Percentiles rank a stretch among this genome's conserved stretches.
phyloP scores from a whole-genome alignment of 2,329 filamentous ascomycete species.

The Stagonosporopsis vannaccii region DNA sequence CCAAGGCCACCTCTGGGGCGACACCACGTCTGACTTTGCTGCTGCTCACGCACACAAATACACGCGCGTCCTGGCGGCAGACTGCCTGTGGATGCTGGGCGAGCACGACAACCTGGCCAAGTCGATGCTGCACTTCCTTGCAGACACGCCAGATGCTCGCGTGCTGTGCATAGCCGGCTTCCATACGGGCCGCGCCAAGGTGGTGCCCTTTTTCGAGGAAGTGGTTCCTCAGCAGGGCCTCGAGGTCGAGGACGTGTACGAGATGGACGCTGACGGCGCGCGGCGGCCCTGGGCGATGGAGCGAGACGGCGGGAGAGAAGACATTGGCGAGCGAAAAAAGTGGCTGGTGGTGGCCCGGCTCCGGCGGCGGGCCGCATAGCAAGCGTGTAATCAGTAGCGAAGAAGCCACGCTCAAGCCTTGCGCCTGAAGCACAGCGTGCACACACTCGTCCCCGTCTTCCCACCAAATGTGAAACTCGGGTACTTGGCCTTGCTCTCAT shows the following conservation, averaged over 20 bases:
- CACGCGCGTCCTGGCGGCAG: constrained; percentile 71
- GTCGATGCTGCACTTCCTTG: constrained; percentile 70
- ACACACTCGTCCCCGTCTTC: constrained; percentile 85
- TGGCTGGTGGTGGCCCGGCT: constrained; percentile 69
- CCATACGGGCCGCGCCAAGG: constrained; percentile 72
- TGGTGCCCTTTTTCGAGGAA: constrained; percentile 70
- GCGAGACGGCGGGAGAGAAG: constrained; percentile 66
- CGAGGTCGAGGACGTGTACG: constrained; percentile 70
- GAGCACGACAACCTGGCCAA: constrained; percentile 71
- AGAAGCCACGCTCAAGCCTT: constrained; percentile 47
- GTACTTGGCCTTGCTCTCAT: constrained; percentile 77
- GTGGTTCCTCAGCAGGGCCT: constrained; percentile 58
- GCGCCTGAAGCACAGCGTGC: constrained; percentile 77
- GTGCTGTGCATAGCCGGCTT: constrained; percentile 75
- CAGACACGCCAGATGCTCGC: constrained; percentile 53
- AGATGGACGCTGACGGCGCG: constrained; percentile 70
- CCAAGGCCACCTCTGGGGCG: constrained; percentile 71
- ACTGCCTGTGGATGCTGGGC: constrained; percentile 78
- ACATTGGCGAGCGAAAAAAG: constrained; percentile 68
- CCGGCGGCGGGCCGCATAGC: constrained; percentile 23
- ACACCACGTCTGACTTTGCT: constrained; percentile 54
- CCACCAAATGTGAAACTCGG: constrained; percentile 90
- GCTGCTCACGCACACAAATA: constrained; percentile 53
- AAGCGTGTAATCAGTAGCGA: not conserved
- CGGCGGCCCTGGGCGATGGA: constrained; percentile 66